Conservation (phyloP, 495 filamentous ascomycete species). For the Talaromyces adpressus region DNA sequence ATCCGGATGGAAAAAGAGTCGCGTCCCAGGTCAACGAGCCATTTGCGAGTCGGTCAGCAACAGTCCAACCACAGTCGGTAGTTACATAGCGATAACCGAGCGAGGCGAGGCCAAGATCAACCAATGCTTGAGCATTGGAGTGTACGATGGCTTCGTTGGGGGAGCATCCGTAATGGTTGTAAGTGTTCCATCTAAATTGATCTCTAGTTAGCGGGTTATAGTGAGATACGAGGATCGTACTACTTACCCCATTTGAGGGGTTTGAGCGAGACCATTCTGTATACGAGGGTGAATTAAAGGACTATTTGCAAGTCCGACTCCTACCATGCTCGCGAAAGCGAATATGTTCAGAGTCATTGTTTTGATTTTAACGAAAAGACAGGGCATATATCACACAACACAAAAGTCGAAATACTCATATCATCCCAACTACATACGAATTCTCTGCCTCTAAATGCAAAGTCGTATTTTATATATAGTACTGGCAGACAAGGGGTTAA, state of each 20-base stretch:
- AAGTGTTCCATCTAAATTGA: constrained; percentile 43
- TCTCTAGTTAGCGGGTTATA: not conserved
- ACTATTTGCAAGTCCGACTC: not conserved
- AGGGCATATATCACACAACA: not conserved
- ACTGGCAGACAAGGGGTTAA: not conserved
- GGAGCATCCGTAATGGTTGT: constrained; percentile 46
- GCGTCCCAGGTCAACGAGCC: constrained; percentile 47
- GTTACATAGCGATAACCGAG: constrained; percentile 50
- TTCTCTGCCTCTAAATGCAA: not conserved
- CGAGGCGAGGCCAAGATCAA: constrained; percentile 41
- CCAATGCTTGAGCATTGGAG: constrained; percentile 46
- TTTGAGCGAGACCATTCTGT: constrained; percentile 21
- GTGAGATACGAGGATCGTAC: not conserved
- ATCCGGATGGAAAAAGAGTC: constrained; percentile 43
- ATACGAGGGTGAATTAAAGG: constrained; percentile 8
- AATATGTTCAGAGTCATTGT: not conserved
- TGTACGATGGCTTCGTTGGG: constrained; percentile 42
- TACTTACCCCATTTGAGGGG: constrained; percentile 29
- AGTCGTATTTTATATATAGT: not conserved
- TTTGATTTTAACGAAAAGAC: not conserved
- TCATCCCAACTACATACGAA: not conserved
- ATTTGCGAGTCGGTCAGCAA: constrained; percentile 31
- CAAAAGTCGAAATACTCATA: not conserved
- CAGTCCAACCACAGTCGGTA: constrained; percentile 50
- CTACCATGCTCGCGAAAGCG: not conserved